phyloP scores from a whole-genome alignment of 2,329 filamentous ascomycete genomes.

The Aspergillus amoenus region DNA sequence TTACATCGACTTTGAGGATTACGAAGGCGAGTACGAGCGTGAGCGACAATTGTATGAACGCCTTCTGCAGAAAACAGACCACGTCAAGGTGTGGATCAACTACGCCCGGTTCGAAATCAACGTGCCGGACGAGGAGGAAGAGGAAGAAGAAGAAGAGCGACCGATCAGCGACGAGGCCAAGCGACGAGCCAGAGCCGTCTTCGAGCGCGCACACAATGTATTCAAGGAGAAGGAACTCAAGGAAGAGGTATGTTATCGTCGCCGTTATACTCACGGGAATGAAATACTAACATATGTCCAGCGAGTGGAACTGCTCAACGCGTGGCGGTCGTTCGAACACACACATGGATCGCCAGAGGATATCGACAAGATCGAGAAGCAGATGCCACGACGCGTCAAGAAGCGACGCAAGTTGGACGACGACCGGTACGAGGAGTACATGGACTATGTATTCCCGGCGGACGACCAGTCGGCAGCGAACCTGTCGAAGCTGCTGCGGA shows the following conservation, averaged over 20 bases:
- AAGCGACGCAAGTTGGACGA: constrained; percentile 89
- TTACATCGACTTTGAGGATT: constrained; percentile 98
- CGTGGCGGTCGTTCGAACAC: constrained; percentile 89
- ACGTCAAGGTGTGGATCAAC: constrained; percentile 98
- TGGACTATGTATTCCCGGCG: constrained; percentile 95
- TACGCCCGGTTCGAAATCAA: constrained; percentile 99
- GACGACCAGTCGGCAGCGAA: constrained; percentile 86
- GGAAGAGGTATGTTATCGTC: constrained; percentile 62
- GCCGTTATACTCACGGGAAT: neutral
- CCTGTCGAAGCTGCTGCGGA: constrained; percentile 77
- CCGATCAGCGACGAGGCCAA: constrained; percentile 81
- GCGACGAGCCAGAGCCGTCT: constrained; percentile 74
- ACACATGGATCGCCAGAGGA: constrained; percentile 76
- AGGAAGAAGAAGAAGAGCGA: constrained; percentile 58
- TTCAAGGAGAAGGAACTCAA: constrained; percentile 91
- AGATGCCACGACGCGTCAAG: constrained; percentile 93
- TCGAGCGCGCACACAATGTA: constrained; percentile 77
- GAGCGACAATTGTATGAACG: constrained; percentile 84
- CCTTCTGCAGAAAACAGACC: constrained; percentile 88
- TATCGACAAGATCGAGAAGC: constrained; percentile 78
- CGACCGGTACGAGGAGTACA: constrained; percentile 92
- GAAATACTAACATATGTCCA: constrained; percentile 39
- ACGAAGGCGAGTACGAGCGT: constrained; percentile 84
- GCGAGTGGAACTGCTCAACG: constrained; percentile 85
- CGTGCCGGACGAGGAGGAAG: constrained; percentile 71